A percentile compares a stretch with the other conserved stretches of the same genome.
Evolutionary conservation across 78 protist genomes (phyloP).

Genomic region (Diacronema lutheri): DNA sequence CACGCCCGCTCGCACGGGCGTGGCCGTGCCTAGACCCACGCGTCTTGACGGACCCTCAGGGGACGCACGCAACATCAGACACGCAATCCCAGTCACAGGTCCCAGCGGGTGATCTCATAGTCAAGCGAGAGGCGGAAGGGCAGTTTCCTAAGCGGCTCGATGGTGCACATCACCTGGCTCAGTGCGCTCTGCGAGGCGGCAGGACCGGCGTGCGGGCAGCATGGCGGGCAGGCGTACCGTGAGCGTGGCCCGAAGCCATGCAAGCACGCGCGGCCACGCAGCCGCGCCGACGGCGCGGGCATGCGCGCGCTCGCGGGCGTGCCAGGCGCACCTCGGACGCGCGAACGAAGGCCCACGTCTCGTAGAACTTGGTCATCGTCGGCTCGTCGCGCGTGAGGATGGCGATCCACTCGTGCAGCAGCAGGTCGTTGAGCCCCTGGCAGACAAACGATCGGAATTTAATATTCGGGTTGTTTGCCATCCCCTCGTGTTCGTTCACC

Average conservation of each 20-base stretch:
- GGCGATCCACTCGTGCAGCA: neutral
- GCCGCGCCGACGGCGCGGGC: too few species aligned
- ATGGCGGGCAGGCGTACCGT: too few species aligned
- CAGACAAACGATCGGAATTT: slow-evolving; percentile 5
- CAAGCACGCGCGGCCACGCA: too few species aligned
- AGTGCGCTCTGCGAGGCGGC: neutral
- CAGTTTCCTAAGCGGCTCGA: neutral
- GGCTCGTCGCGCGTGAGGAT: neutral
- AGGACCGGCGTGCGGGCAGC: too few species aligned
- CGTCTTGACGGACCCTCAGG: too few species aligned
- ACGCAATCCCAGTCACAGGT: too few species aligned
- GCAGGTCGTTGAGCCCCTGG: neutral
- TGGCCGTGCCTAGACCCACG: too few species aligned
- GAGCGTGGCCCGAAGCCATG: too few species aligned
- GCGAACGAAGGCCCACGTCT: neutral
- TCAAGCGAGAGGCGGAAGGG: neutral
- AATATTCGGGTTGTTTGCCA: neutral
- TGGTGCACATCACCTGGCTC: neutral
- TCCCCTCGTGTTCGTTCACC: neutral
- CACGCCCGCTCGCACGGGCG: too few species aligned
- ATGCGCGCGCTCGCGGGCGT: too few species aligned
- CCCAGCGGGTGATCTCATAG: slow-evolving; percentile 4
- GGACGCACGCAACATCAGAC: too few species aligned
- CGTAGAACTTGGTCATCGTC: slow-evolving; percentile 1
- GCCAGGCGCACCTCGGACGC: neutral